phyloP scores from a whole-genome alignment of 768 basidiomycete species.

The Mycena metata region DNA sequence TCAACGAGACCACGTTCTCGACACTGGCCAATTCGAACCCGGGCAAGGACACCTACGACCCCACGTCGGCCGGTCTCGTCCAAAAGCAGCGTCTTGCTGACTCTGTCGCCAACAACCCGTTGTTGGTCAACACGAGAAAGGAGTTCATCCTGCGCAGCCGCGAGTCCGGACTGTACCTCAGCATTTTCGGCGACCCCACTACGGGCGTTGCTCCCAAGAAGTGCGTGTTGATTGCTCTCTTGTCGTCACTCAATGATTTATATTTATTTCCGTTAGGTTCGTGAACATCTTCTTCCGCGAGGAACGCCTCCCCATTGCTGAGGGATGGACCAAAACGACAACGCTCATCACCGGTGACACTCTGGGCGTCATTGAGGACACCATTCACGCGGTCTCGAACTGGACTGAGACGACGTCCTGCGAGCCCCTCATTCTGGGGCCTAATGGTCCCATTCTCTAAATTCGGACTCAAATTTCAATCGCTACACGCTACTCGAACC shows the following conservation, averaged over 20 bases:
- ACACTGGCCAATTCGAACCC: conserved; percentile 26
- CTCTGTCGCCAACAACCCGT: conserved; percentile 29
- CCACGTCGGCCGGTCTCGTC: conserved; percentile 18
- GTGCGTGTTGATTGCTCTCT: not conserved
- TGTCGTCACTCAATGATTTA: not conserved
- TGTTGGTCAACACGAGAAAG: conserved; percentile 27
- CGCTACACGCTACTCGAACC: no score
- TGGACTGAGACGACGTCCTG: conserved; percentile 6
- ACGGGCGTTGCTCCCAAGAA: conserved; percentile 30
- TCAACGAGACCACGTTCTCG: conserved; percentile 32
- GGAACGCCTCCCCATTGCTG: conserved; percentile 28
- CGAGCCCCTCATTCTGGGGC: not conserved
- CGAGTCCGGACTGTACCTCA: conserved; percentile 32
- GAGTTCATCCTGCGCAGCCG: conserved; percentile 30
- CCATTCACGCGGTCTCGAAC: not conserved
- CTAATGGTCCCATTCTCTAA: no score
- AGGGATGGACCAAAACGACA: conserved; percentile 23
- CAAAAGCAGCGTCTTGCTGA: conserved; percentile 20
- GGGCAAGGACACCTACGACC: conserved; percentile 31
- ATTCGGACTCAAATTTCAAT: no score
- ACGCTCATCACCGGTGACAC: not conserved
- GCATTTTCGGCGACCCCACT: conserved; percentile 25
- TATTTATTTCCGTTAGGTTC: not conserved
- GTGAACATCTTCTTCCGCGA: conserved; percentile 33
- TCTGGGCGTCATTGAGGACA: not conserved